A percentile compares a stretch with the other conserved stretches of the same genome.
These are phyloP conservation scores for Penicillium sp. DNA, from an alignment of 2,329 filamentous ascomycete genomes.

Conservation along the genomic window DNA sequence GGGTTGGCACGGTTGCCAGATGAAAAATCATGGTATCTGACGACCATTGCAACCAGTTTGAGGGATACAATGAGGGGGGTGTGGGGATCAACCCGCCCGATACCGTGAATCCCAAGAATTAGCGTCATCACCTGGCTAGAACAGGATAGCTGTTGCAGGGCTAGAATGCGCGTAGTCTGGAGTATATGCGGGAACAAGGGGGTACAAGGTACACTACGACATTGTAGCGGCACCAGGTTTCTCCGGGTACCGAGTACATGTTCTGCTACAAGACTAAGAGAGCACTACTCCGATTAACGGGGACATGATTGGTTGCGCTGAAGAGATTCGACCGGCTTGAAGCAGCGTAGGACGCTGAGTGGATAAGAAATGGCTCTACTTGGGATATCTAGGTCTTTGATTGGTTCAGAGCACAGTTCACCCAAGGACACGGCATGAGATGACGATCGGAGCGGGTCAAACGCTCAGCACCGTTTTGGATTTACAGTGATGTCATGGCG, in stretches of 20 bases:
- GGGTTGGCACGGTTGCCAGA: conserved; percentile 5
- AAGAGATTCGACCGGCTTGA: conserved; percentile 19
- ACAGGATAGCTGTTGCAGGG: conserved; percentile 12
- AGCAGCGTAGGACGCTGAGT: conserved; percentile 23
- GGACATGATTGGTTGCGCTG: conserved; percentile 13
- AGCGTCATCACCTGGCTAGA: conserved; percentile 33
- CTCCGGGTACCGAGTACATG: conserved; percentile 17
- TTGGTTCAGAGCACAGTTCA: conserved; percentile 24
- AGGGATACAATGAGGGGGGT: conserved; percentile 10
- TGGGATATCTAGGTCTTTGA: conserved; percentile 1
- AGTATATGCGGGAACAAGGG: conserved; percentile 1
- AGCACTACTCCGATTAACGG: background rate
- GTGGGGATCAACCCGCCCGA: conserved; percentile 29
- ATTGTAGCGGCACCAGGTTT: conserved; percentile 12
- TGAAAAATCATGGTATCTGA: conserved; percentile 13
- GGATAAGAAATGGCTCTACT: conserved; percentile 21
- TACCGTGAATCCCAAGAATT: conserved; percentile 41
- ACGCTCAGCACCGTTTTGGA: conserved; percentile 28
- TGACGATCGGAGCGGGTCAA: conserved; percentile 34
- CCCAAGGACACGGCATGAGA: conserved; percentile 30
- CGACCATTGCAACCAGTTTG: background rate
- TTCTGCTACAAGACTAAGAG: background rate
- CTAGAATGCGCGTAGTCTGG: conserved; percentile 1
- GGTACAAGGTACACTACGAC: conserved; percentile 24
- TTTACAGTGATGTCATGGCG: conserved; percentile 30